Evolutionary conservation across 495 filamentous ascomycete genomes (phyloP).

Genomic region (Podospora fimiseda): DNA sequence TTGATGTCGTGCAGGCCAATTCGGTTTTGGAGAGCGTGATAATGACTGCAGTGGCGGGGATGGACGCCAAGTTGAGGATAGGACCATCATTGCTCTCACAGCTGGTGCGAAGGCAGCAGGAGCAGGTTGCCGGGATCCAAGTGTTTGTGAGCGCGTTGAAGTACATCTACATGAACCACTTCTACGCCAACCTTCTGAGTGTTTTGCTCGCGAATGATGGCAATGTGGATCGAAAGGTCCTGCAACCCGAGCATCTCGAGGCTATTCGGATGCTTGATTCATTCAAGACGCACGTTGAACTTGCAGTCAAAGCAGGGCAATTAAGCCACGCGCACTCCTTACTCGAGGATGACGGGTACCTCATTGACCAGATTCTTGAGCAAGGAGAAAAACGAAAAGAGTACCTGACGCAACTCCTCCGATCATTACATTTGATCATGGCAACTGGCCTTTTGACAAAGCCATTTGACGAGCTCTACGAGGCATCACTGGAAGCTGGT

Average conservation of each 20-base stretch:
- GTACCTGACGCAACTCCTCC: conserved; percentile 23
- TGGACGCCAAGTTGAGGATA: conserved; percentile 53
- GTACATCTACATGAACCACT: conserved; percentile 95
- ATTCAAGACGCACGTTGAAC: conserved; percentile 54
- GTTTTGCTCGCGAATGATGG: conserved; percentile 49
- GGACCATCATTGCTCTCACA: conserved; percentile 57
- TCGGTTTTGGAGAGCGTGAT: conserved; percentile 76
- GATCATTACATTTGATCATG: conserved; percentile 20
- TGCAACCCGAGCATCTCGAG: conserved; percentile 59
- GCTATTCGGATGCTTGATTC: conserved; percentile 73
- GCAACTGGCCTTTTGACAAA: conserved; percentile 9
- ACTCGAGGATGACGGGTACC: conserved; percentile 35
- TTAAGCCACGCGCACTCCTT: conserved; percentile 30
- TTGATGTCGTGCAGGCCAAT: conserved; percentile 72
- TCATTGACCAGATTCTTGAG: conserved; percentile 20
- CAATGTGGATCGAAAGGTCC: conserved; percentile 24
- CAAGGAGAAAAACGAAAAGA: conserved; percentile 14
- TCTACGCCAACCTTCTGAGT: conserved; percentile 85
- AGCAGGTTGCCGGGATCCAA: conserved; percentile 82
- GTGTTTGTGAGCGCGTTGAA: conserved; percentile 74
- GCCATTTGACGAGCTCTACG: conserved; percentile 35
- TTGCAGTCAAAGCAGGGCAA: conserved; percentile 29
- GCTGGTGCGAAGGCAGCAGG: conserved; percentile 70
- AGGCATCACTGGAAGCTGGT: conserved; percentile 30
- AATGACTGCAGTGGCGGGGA: conserved; percentile 54